A percentile compares a stretch with the other conserved stretches of the same genome.
Conservation (phyloP, 257 asterid genomes). For the Rauvolfia tetraphylla region DNA sequence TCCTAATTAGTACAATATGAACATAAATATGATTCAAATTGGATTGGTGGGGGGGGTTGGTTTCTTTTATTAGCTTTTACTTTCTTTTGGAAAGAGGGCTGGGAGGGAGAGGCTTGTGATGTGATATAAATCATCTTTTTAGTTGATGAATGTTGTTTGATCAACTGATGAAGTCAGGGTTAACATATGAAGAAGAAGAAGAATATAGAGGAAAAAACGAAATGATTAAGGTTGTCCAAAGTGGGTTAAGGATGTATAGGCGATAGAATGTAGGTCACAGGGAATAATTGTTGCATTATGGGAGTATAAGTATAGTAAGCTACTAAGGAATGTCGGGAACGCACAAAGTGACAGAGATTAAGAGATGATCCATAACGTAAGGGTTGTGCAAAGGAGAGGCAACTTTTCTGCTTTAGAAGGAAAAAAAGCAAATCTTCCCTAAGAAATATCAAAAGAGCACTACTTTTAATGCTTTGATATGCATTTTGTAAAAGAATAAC, state of each 20-base stretch:
- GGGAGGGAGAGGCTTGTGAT: neutral
- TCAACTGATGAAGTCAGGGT: neutral
- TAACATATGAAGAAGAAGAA: neutral
- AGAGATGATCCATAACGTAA: slow-evolving; percentile 37
- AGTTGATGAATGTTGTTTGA: slow-evolving; percentile 1
- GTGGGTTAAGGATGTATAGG: slow-evolving; percentile 19
- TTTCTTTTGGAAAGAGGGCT: slow-evolving; percentile 5
- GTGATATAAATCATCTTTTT: neutral
- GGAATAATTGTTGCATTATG: slow-evolving; percentile 30
- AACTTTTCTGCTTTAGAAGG: slow-evolving; percentile 33
- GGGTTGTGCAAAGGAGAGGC: slow-evolving; percentile 35
- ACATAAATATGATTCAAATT: neutral
- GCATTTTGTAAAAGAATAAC: slow-evolving; percentile 48
- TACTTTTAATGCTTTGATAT: slow-evolving; percentile 57
- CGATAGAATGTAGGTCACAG: slow-evolving; percentile 16
- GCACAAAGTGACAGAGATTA: slow-evolving; percentile 20
- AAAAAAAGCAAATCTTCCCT: slow-evolving; percentile 33
- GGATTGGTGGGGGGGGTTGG: neutral
- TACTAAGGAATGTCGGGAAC: slow-evolving; percentile 12
- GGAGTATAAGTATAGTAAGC: slow-evolving; percentile 6
- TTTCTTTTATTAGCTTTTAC: neutral
- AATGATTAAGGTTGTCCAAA: slow-evolving; percentile 19
- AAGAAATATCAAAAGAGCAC: slow-evolving; percentile 45
- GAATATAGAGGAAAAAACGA: neutral
- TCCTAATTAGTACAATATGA: neutral